phyloP scores from a whole-genome alignment of 1,284 basidiomycete genomes.

The Puccinia novopanici region DNA sequence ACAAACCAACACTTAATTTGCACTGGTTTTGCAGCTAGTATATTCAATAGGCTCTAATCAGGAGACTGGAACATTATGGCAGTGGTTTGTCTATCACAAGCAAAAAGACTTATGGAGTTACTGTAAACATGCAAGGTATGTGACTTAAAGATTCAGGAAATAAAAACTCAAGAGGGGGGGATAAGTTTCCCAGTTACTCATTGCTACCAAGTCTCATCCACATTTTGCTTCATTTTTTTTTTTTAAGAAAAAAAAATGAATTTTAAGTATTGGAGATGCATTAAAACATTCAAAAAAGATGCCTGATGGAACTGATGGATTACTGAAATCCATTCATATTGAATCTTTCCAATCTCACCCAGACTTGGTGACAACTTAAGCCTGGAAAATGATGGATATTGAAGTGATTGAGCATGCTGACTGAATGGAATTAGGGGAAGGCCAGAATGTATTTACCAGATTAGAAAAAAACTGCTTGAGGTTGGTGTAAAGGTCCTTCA shows the following conservation, averaged over 20 bases:
- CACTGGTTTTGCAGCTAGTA: background rate
- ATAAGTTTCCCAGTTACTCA: background rate
- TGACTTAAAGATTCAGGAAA: conserved; percentile 11
- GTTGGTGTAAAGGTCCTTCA: conserved; percentile 21
- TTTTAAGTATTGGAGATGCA: background rate
- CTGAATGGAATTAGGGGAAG: background rate
- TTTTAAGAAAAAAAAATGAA: background rate
- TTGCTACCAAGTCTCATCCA: conserved; percentile 20
- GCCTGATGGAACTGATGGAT: background rate
- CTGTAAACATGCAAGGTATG: background rate
- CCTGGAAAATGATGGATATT: background rate
- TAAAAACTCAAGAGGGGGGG: conserved; percentile 9
- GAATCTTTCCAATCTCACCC: conserved; percentile 27
- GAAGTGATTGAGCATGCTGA: background rate
- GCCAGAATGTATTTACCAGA: background rate
- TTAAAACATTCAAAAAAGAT: background rate
- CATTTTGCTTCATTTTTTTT: background rate
- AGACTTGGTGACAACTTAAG: conserved; percentile 10
- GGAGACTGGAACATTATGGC: background rate
- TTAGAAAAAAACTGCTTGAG: conserved; percentile 33
- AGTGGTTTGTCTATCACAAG: background rate
- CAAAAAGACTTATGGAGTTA: background rate
- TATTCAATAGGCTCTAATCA: conserved; percentile 15
- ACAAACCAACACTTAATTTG: background rate
- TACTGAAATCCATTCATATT: conserved; percentile 27